Evolutionary conservation across 2,329 filamentous ascomycete species (phyloP), one percentile per base, ranked within the genome.

Genomic region (Aureobasidium sp.): DNA sequence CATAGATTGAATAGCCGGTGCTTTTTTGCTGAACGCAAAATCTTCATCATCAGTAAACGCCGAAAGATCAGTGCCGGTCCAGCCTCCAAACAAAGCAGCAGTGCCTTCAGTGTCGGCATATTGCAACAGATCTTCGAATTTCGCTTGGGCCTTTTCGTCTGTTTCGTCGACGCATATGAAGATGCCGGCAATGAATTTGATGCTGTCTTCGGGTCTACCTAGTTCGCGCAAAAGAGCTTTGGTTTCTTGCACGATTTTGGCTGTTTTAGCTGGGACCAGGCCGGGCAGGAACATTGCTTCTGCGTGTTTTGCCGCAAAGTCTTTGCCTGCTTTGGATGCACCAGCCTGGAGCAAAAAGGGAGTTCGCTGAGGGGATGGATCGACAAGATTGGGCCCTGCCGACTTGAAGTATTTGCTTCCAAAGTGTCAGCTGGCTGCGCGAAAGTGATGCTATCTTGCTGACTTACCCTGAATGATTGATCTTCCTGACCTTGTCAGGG

Each of bases 71-170:
- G 84, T 82, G 0, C 81, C 85, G 0, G 85, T 88, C 84, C 85
- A 89, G 1, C 85, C 85, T 16, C 84, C 83, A 60, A 88, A 89
- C n/a, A 88, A 66, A 1, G 84, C 81, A 53, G 88, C 63, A 0
- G 84, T 85, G 2, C 85, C 85, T 59, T 84, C 85, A 35, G 78
- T 72, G 2, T 77, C 78, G 0, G 81, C 84, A 61, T 86, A 80
- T 53, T 76, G 74, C 11, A 76, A 71, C 56, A 80, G 81, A 4
- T 86, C 79, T 0, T 73, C 68, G 48, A 83, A 79, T 66, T 87
- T 87, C 5, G 74, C 77, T 56, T 74, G 68, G 0, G 85, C 85
- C 62, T 86, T 83, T 53, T 82, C 80, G 57, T 85, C 78, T 0
- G 84, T 88, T 27, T 66, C 70, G 0, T 81, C 85, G 0, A 88